These are phyloP conservation scores for Populus trichocarpa DNA, from an alignment of 441 rosid genomes.

Conservation along the genomic window DNA sequence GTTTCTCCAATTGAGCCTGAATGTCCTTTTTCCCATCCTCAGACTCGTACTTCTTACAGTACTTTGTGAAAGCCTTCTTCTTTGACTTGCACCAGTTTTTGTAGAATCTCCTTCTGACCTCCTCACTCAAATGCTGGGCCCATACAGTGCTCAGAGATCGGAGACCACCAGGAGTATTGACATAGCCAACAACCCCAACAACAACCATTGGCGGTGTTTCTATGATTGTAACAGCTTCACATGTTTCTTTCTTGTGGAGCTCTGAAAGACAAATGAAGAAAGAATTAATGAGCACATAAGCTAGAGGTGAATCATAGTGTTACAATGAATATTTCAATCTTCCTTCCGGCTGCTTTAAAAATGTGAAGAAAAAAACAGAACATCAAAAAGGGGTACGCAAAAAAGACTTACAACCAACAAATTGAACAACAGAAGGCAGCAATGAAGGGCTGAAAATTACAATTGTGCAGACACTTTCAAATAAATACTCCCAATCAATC, in stretches of 20 bases:
- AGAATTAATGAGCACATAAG: neutral
- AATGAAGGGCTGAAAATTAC: neutral
- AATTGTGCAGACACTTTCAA: neutral
- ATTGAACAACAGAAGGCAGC: neutral
- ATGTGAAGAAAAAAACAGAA: neutral
- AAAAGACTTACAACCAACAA: neutral
- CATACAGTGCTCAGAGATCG: slow-evolving; percentile 71
- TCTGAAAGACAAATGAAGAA: slow-evolving; percentile 9
- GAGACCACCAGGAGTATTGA: slow-evolving; percentile 72
- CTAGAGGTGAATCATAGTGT: neutral
- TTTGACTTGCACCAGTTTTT: slow-evolving; percentile 90
- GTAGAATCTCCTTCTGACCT: slow-evolving; percentile 78
- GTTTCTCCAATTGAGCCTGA: slow-evolving; percentile 61
- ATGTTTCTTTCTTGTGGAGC: slow-evolving; percentile 91
- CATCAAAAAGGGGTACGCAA: neutral
- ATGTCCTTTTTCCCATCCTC: slow-evolving; percentile 72
- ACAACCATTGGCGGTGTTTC: slow-evolving; percentile 84
- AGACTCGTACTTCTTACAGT: slow-evolving; percentile 51
- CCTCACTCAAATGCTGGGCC: slow-evolving; percentile 96
- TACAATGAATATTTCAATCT: too few species aligned
- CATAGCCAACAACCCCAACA: slow-evolving; percentile 81
- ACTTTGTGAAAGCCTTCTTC: slow-evolving; percentile 84
- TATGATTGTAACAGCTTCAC: slow-evolving; percentile 77
- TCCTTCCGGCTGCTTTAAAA: too few species aligned
- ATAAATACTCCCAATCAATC: neutral